Evolutionary conservation across 139 green algal species (phyloP), one percentile per base, ranked within the genome.

Genomic region (Chlamydomonas sp.): DNA sequence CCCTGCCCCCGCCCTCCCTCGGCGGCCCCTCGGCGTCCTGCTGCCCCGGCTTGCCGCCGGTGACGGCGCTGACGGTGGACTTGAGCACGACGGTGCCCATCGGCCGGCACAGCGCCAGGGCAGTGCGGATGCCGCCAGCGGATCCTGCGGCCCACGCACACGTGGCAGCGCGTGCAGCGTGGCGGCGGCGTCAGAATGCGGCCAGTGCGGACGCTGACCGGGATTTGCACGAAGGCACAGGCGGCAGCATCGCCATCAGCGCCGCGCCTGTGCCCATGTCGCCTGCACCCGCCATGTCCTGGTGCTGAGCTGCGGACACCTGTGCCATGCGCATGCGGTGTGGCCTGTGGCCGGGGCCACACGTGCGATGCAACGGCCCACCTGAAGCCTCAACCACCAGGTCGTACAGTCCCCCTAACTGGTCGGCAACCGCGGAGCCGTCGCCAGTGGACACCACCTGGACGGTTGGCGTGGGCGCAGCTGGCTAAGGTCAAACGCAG

Each of bases 1-100:
- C 88, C n/a, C 67, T 15, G 49, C 49, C 68, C 7, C 77, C 16
- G 16, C 88, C 79, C 69, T 78, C 8, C 18, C 10, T 15, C 9
- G 67, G 67, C 67, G 67, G 67, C 67, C 8, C 78, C 61, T 7
- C 78, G 6, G 5, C 62, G 7, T 62, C 17, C 6, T 60, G 15
- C 57, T 60, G 57, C 63, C n/a, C 67, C 58, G 16, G 14, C 72
- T 17, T 49, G 72, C 31, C 64, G 61, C 61, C 31, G 31, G 31
- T 49, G 31, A 59, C 2, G 1, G 92, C 80, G 58, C 91, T 96
- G 15, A 93, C 90, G 4, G 95, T 97, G 6, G 83, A 92, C 83
- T 97, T 97, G n/a, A 96, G 92, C 64, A 97, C 87, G 31, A 97
- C 69, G 0, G 90, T 96, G 2, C 95, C 95, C 73, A 95, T 31